Base-by-base conservation (phyloP, 1,284 basidiomycete genomes). In the Sporisorium iseilematis-ciliati region DNA sequence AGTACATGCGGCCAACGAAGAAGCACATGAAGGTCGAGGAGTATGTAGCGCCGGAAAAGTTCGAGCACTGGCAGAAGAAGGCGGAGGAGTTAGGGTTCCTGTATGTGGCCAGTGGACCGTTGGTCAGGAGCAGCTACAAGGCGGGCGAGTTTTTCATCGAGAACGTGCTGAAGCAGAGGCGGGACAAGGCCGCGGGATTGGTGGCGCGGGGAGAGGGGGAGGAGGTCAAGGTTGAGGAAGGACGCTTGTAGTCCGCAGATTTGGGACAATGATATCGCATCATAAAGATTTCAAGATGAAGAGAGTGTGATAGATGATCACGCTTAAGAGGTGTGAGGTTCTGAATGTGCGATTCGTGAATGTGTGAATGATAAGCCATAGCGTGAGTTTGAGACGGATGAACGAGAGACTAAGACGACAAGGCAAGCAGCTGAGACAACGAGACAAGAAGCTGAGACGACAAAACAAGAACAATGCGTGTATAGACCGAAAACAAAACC, bases 1-100 rank as follows among this genome's bases (percentile, higher is more conserved):
- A 99, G 87, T 99, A 99, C 87, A 99, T 99, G 97, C 91, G 97
- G 49, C 97, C 97, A 1, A 99, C 97, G 2, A 99, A 99, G 87
- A 89, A 92, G 35, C 97, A 99, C 86, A 99, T 99, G 97, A 99
- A 98, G 86, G 97, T 99, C 7, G 91, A 94, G 77, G 92, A 93
- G 23, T 99, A 99, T 82, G 94, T 99, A 18, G 90, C 93, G 70
- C 97, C 97, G 0, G 90, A 90, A 2, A 95, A 97, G 86, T 99
- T 98, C 82, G 92, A 93, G 63, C 88, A 89, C 65, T 99, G 96
- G 96, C 94, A 93, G 86, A 87, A 90, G 78, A 88, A 92, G 16
- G 96, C 97, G 12, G 93, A 98, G 83, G 90, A 91, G 66, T 91
- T 97, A 89, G 95, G 96, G 41, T 99, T 99, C 89, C 85, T 98